phyloP scores from a whole-genome alignment of 1,284 basidiomycete species.

The Marasmius sp. region DNA sequence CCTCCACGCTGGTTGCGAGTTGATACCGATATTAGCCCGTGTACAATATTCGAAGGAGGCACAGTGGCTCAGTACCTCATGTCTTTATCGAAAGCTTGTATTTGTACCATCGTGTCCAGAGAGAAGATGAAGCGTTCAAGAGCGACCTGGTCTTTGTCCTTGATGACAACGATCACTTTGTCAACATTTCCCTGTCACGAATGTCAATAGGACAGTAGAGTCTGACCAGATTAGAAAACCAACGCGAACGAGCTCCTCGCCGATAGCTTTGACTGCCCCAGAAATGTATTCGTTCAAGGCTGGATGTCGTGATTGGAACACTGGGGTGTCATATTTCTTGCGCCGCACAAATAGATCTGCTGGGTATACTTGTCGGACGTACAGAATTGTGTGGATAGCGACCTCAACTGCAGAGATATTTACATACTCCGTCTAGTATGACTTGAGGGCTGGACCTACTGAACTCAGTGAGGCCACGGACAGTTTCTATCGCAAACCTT shows the following conservation, averaged over 20 bases:
- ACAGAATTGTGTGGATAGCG: slow-evolving; percentile 89
- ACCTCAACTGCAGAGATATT: slow-evolving; percentile 74
- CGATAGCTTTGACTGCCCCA: slow-evolving; percentile 73
- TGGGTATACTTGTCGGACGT: slow-evolving; percentile 88
- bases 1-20: slow-evolving; percentile 53
- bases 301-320: slow-evolving; percentile 90
- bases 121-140: slow-evolving; percentile 85
- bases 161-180: slow-evolving; percentile 78
- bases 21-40: neutral
- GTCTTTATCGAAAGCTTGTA: slow-evolving; percentile 65
- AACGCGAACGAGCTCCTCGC: slow-evolving; percentile 74
- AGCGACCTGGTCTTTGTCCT: slow-evolving; percentile 70
- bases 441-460: slow-evolving; percentile 39
- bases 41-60: neutral
- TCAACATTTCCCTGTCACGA: slow-evolving; percentile 62
- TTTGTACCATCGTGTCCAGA: slow-evolving; percentile 67
- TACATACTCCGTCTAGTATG: neutral
- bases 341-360: slow-evolving; percentile 83
- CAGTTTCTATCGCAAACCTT: slow-evolving; percentile 46
- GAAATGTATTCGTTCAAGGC: slow-evolving; percentile 86
- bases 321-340: slow-evolving; percentile 86
- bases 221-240: slow-evolving; percentile 1
- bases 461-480: slow-evolving; percentile 64
- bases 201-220: neutral
- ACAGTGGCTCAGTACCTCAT: slow-evolving; percentile 42